A percentile compares a stretch with the other conserved stretches of the same genome.
phyloP scores from a whole-genome alignment of 805 yeast species.

The Saccharomycopsis sp. region DNA sequence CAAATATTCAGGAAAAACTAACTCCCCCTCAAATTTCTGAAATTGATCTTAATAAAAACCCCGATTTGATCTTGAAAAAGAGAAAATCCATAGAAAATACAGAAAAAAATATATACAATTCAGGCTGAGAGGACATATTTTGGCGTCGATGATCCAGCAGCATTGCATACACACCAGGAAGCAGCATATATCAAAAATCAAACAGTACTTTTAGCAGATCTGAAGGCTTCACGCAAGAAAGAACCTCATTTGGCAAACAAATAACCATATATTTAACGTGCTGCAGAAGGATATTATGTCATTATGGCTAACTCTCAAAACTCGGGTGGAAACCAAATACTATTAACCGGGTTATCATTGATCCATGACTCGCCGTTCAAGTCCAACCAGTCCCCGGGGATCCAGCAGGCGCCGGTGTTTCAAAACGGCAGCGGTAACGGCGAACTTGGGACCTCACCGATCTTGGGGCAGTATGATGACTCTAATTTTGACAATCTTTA shows the following conservation, averaged over 20 bases:
- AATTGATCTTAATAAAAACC: neutral
- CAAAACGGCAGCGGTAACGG: neutral
- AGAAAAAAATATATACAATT: no score
- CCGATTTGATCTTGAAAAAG: neutral
- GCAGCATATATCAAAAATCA: no score
- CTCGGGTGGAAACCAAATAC: constrained; percentile 6
- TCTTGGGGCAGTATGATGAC: constrained; percentile 6
- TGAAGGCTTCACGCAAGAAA: no score
- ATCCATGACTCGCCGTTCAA: constrained; percentile 21
- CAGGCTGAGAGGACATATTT: neutral
- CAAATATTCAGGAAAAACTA: neutral
- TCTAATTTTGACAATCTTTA: constrained; percentile 3
- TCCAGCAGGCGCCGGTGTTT: neutral
- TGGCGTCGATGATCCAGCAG: neutral
- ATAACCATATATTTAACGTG: no score
- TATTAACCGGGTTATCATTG: constrained; percentile 20
- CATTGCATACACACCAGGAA: no score
- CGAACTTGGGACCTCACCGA: no score
- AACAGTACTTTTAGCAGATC: no score
- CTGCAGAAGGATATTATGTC: neutral
- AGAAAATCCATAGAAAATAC: no score
- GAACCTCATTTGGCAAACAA: no score
- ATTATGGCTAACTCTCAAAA: neutral
- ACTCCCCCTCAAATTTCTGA: neutral
- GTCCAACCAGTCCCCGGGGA: constrained; percentile 1